phyloP scores from a whole-genome alignment of 2,329 filamentous ascomycete genomes.

The Tricladium varicosporioides region DNA sequence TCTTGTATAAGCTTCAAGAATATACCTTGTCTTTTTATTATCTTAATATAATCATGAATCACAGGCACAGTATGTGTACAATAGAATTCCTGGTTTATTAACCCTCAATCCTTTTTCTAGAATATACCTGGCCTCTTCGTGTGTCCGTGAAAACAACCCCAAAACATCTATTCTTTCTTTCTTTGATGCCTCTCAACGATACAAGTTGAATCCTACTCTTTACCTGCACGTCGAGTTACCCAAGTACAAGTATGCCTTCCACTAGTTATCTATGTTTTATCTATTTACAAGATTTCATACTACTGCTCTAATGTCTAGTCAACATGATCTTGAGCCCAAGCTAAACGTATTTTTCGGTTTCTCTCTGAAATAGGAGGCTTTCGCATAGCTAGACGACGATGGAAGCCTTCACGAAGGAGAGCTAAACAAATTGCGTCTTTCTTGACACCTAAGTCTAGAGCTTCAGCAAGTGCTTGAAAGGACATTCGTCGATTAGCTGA shows the following conservation, averaged over 20 bases:
- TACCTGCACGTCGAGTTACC: not conserved
- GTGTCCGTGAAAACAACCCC: slow-evolving; percentile 1
- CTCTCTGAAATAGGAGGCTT: slow-evolving; percentile 15
- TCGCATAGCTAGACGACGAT: slow-evolving; percentile 10
- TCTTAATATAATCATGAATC: no score
- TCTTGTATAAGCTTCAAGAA: no score
- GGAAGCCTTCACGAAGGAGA: slow-evolving; percentile 12
- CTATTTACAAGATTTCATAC: slow-evolving; percentile 3
- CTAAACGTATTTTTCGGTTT: slow-evolving; percentile 1
- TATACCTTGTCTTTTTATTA: no score
- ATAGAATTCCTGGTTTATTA: not conserved
- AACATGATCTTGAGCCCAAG: slow-evolving; percentile 3
- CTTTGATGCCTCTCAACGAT: not conserved
- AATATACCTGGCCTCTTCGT: not conserved
- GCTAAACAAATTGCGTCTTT: slow-evolving; percentile 14
- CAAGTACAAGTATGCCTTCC: slow-evolving; percentile 9
- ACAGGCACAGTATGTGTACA: not conserved
- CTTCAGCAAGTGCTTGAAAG: slow-evolving; percentile 1
- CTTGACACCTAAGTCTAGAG: slow-evolving; percentile 14
- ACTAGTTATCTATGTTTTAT: slow-evolving; percentile 5
- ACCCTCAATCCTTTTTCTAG: slow-evolving; percentile 5
- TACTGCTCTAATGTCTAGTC: slow-evolving; percentile 10
- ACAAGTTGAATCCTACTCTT: not conserved
- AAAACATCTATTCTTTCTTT: slow-evolving; percentile 12
- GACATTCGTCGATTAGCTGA: slow-evolving; percentile 17